Percentiles rank a stretch among this genome's conserved stretches.
These are phyloP conservation scores for Talaromyces nanjingensis DNA, from an alignment of 495 filamentous ascomycete genomes.

Conservation along the genomic window DNA sequence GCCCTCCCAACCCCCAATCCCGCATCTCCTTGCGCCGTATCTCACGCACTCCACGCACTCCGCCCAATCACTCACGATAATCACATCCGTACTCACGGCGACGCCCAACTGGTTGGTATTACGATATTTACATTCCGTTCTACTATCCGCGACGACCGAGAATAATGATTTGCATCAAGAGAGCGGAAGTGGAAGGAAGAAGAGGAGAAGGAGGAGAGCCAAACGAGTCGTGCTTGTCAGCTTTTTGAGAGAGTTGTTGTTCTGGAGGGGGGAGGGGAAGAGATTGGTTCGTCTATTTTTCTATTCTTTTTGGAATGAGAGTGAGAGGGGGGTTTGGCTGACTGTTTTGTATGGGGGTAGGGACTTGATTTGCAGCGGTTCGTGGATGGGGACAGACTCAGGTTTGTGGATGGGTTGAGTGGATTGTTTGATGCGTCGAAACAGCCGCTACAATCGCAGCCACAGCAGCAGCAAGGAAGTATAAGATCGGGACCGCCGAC, in stretches of 20 bases:
- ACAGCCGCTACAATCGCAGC: neutral
- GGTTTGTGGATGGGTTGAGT: conserved; percentile 67
- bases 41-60: conserved; percentile 25
- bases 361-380: conserved; percentile 65
- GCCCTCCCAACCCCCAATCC: conserved; percentile 49
- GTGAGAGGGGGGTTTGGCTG: neutral
- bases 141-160: conserved; percentile 28
- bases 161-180: neutral
- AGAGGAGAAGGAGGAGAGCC: neutral
- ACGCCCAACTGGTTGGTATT: conserved; percentile 69
- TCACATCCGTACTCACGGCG: conserved; percentile 67
- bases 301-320: neutral
- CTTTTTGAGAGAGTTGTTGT: conserved; percentile 66
- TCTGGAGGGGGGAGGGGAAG: conserved; percentile 63
- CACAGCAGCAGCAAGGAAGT: neutral
- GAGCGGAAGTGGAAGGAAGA: neutral
- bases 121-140: conserved; percentile 50
- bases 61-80: conserved; percentile 51
- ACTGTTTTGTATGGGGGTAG: conserved; percentile 17
- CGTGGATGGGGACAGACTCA: conserved; percentile 48
- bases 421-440: conserved; percentile 39
- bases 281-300: conserved; percentile 40
- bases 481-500: neutral
- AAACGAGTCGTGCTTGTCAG: conserved; percentile 66
- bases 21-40: conserved; percentile 63